A percentile compares a stretch with the other conserved stretches of the same genome.
phyloP scores from a whole-genome alignment of 306 rosid species.

The Geum urbanum region DNA sequence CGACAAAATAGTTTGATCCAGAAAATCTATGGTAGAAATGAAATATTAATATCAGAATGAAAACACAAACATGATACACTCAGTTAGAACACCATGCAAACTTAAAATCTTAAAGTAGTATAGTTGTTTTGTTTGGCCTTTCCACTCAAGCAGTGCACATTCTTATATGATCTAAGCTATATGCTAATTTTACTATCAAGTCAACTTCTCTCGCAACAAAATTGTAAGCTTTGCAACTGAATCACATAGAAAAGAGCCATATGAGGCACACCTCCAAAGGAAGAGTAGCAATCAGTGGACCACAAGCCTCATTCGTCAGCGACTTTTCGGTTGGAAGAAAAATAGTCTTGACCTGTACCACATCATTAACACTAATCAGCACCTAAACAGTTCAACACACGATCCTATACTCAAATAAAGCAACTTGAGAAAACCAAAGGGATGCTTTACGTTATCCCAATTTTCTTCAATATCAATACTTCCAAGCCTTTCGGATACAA shows the following conservation, averaged over 20 bases:
- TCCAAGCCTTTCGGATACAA: constrained; percentile 81
- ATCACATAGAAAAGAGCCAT: neutral
- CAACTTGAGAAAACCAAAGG: neutral
- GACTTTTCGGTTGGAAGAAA: constrained; percentile 68
- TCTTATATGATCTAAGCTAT: neutral
- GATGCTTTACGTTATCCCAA: constrained; percentile 68
- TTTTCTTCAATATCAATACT: constrained; percentile 79
- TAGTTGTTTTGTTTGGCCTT: neutral
- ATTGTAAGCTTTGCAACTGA: neutral
- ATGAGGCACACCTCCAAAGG: constrained; percentile 66
- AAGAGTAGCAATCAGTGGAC: constrained; percentile 81
- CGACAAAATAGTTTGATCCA: neutral
- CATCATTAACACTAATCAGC: neutral
- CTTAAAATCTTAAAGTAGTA: neutral
- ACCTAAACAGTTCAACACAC: neutral
- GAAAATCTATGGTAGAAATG: neutral
- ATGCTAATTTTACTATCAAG: constrained; percentile 1
- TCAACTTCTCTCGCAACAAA: neutral
- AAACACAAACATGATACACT: neutral
- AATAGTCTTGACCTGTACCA: constrained; percentile 58
- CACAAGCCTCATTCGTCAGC: constrained; percentile 60
- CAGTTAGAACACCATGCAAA: neutral
- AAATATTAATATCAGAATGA: neutral
- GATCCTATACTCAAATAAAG: neutral
- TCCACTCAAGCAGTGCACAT: constrained; percentile 1